Evolutionary conservation across 306 rosid species (phyloP).

Genomic region (Prunus mume): DNA sequence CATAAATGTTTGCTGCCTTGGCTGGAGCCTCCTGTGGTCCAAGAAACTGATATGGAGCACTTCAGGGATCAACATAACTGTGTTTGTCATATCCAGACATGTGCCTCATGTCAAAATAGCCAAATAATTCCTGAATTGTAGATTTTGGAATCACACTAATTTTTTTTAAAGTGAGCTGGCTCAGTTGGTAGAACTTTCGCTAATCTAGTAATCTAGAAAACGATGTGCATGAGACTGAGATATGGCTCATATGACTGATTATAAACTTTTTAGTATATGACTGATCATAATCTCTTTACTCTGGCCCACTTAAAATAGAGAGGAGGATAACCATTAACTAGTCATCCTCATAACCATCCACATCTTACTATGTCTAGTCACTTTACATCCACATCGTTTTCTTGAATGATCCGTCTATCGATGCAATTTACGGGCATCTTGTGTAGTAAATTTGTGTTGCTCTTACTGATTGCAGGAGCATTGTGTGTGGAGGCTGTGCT

Average conservation of each 20-base stretch:
- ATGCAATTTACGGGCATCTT: not conserved
- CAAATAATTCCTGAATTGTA: not conserved
- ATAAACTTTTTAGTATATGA: not conserved
- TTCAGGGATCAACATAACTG: not conserved
- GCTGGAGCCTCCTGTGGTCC: not conserved
- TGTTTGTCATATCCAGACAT: not conserved
- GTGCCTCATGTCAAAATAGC: not conserved
- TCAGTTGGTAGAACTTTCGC: not conserved
- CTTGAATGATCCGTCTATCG: not conserved
- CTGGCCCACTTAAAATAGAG: not conserved
- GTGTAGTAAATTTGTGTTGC: not conserved
- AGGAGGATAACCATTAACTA: not conserved
- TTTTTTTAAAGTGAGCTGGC: not conserved
- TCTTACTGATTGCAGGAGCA: constrained; percentile 44
- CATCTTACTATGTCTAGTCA: not conserved
- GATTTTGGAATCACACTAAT: not conserved
- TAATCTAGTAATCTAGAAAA: not conserved
- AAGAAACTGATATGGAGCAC: constrained; percentile 2
- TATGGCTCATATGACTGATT: not conserved
- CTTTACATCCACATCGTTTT: not conserved
- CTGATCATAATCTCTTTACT: not conserved
- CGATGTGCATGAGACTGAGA: not conserved
- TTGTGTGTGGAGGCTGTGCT: constrained; percentile 79
- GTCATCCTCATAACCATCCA: not conserved
- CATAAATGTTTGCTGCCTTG: not conserved